These are phyloP conservation scores for Pythium periplocum DNA, from an alignment of 352 stramenopile genomes.

Conservation along the genomic window DNA sequence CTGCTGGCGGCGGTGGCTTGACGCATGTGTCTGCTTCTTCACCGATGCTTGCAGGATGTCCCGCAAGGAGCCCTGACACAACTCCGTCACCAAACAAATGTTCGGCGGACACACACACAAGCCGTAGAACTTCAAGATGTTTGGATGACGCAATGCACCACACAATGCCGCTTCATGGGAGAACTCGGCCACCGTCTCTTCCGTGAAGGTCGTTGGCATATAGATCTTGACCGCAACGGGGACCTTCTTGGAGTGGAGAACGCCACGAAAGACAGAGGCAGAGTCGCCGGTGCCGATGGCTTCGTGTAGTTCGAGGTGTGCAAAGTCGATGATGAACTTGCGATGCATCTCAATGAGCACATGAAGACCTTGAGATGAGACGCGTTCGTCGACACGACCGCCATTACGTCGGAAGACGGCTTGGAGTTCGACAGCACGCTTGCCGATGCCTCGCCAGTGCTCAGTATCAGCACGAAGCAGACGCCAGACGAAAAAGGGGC, in stretches of 20 bases:
- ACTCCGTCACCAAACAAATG: slow-evolving; percentile 68
- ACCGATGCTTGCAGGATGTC: slow-evolving; percentile 21
- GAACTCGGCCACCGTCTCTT: slow-evolving; percentile 51
- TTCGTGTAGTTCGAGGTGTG: slow-evolving; percentile 45
- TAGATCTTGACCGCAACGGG: slow-evolving; percentile 65
- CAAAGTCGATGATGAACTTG: slow-evolving; percentile 76
- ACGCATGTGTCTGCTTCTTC: slow-evolving; percentile 5
- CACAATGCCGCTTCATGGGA: slow-evolving; percentile 49
- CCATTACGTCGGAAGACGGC: slow-evolving; percentile 26
- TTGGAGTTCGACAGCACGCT: slow-evolving; percentile 50
- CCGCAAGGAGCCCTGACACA: slow-evolving; percentile 60
- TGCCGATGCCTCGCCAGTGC: slow-evolving; percentile 62
- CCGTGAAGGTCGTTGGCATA: slow-evolving; percentile 40
- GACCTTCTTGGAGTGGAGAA: slow-evolving; percentile 19
- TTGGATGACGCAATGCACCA: slow-evolving; percentile 42
- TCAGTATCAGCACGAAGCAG: slow-evolving; percentile 66
- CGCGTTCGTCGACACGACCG: slow-evolving; percentile 14
- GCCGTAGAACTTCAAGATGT: slow-evolving; percentile 43
- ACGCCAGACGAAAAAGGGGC: slow-evolving; percentile 63
- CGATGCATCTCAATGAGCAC: slow-evolving; percentile 68
- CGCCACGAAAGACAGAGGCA: slow-evolving; percentile 43
- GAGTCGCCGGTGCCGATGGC: slow-evolving; percentile 43
- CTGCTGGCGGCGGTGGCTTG: slow-evolving; percentile 22
- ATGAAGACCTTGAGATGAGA: slow-evolving; percentile 45
- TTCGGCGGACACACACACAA: slow-evolving; percentile 71